A percentile compares a stretch with the other conserved stretches of the same genome.
Evolutionary conservation across 2,329 filamentous ascomycete genomes (phyloP).

Genomic region (Xylariaceae sp.): DNA sequence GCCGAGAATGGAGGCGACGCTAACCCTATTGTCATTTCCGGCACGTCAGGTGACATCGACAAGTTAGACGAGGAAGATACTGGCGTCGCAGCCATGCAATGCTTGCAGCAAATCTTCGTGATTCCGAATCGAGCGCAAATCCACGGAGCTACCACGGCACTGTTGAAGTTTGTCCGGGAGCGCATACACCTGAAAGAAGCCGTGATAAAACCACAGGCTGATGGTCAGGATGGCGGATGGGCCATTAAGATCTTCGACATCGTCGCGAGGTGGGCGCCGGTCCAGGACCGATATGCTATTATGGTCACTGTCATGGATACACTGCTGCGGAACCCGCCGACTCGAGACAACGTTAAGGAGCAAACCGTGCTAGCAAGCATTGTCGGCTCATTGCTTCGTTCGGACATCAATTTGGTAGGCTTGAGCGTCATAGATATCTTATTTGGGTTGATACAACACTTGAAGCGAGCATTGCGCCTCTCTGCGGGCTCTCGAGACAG

Average conservation of each 20-base stretch:
- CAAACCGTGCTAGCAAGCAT: conserved; percentile 73
- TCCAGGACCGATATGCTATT: conserved; percentile 91
- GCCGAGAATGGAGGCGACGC: conserved; percentile 58
- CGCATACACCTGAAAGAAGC: conserved; percentile 48
- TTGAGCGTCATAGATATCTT: conserved; percentile 94
- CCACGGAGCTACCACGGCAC: conserved; percentile 65
- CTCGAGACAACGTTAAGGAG: conserved; percentile 64
- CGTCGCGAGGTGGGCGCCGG: conserved; percentile 80
- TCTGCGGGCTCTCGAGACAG: conserved; percentile 35
- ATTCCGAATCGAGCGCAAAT: conserved; percentile 79
- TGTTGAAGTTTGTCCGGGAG: conserved; percentile 69
- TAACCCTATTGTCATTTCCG: conserved; percentile 67
- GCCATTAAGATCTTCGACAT: conserved; percentile 75
- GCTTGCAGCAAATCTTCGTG: conserved; percentile 79
- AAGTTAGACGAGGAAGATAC: conserved; percentile 85
- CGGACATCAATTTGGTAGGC: conserved; percentile 88
- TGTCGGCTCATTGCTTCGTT: conserved; percentile 76
- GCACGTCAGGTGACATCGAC: conserved; percentile 81
- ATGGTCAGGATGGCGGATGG: conserved; percentile 59
- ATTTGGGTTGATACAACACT: conserved; percentile 76
- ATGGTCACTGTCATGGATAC: conserved; percentile 76
- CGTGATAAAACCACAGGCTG: conserved; percentile 46
- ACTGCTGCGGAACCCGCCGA: conserved; percentile 61
- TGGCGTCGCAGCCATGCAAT: conserved; percentile 75
- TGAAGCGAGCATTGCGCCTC: conserved; percentile 70